Base-by-base conservation (phyloP, 2,329 filamentous ascomycete genomes). In the Penicillium frequentans region DNA sequence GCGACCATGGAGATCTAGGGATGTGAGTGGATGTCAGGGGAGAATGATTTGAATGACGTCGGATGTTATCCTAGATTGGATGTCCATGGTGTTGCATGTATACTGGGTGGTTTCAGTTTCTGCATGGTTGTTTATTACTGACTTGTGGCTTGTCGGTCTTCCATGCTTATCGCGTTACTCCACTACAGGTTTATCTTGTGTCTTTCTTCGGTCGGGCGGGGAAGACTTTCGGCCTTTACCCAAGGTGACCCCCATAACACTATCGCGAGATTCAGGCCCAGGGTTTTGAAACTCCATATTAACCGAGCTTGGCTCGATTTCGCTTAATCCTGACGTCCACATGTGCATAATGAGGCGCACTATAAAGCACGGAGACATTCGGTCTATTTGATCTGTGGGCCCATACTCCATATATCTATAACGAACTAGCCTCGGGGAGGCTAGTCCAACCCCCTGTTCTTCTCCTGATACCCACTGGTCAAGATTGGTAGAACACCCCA, bases 1-100 rank as follows among this genome's bases (percentile, higher is more conserved):
- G 13, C 33, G 53, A 7, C 23, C 21, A 58, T 59, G 58, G 62
- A 46, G 55, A 54, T 42, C 27, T 14, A 46, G 33, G 47, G 47
- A 49, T 33, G 19, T 16, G 14, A 21, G 29, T 39, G 35, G 35
- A 39, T 39, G 35, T 19, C 43, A 46, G 43, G 43, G 24, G 43
- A 27, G 3, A 8, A 46, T 19, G 14, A 26, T 26, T 8, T 10
- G n/a, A 29, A 27, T 46, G 43, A 46, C 43, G 43, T 29, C 43
- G 43, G 43, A n/a, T 3, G 11, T 26, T 24, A 6, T 27, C 19
- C 43, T 21, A 45, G 23, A 45, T 45, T n/a, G 43, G 43, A 45
- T 11, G 27, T 8, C 24, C 27, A 29, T 26, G 13, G 23, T 19
- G 43, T 46, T 29, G 43, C 43, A 46, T 16, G 23, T 46, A 46